Evolutionary conservation across 345 rosid genomes (phyloP).

Genomic region (Eucalyptus regnans): DNA sequence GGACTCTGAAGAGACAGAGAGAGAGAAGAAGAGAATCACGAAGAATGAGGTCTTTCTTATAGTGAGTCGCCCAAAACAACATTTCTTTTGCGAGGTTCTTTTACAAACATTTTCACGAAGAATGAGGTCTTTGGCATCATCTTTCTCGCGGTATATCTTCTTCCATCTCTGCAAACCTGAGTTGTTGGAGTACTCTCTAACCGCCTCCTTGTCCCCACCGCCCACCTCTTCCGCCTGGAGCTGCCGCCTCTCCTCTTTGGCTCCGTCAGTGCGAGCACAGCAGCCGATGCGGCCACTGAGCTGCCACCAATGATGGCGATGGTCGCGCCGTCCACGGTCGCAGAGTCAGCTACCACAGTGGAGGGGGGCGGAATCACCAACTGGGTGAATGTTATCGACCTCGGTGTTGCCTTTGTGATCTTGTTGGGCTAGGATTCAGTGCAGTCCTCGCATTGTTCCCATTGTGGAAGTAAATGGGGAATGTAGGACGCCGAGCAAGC

Average conservation of each 20-base stretch:
- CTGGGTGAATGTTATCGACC: not conserved
- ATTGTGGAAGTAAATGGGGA: constrained; percentile 14
- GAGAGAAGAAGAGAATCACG: too few species aligned
- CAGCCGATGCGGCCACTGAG: constrained; percentile 68
- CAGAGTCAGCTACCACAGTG: constrained; percentile 26
- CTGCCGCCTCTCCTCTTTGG: constrained; percentile 70
- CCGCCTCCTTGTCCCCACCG: constrained; percentile 82
- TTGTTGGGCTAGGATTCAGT: not conserved
- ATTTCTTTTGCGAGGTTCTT: too few species aligned
- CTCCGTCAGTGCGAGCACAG: constrained; percentile 55
- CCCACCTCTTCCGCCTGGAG: constrained; percentile 88
- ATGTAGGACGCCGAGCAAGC: constrained; percentile 38
- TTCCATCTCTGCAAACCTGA: constrained; percentile 82
- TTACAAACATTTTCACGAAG: too few species aligned
- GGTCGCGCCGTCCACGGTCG: constrained; percentile 37
- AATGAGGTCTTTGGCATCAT: not conserved
- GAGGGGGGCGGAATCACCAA: constrained; percentile 22
- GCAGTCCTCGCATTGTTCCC: constrained; percentile 3
- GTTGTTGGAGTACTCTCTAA: constrained; percentile 73
- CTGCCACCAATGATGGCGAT: constrained; percentile 68
- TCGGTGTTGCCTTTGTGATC: not conserved
- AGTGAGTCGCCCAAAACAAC: too few species aligned
- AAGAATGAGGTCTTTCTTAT: too few species aligned
- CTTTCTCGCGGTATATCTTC: constrained; percentile 4
- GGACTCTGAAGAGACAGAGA: too few species aligned